Evolutionary conservation across 306 rosid genomes (phyloP).

Genomic region (Glycyrrhiza uralensis): DNA sequence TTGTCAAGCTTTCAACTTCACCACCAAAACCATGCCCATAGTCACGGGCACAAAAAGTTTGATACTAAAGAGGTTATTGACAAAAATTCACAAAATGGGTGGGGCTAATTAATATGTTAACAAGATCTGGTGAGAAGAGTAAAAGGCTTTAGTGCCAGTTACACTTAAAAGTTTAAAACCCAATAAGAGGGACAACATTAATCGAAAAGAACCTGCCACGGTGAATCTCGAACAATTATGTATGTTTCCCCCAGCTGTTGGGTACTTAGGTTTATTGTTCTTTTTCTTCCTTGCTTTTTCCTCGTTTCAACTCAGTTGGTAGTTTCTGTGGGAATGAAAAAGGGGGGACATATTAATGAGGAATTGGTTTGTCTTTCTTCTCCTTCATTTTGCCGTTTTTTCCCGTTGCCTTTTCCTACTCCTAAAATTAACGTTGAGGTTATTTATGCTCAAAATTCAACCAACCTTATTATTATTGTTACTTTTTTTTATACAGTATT

Average conservation of each 20-base stretch:
- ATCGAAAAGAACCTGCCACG: conserved; percentile 19
- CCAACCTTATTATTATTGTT: neutral
- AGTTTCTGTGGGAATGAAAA: neutral
- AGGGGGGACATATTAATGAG: neutral
- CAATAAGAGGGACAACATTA: conserved; percentile 34
- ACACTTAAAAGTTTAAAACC: conserved; percentile 33
- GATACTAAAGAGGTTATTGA: conserved; percentile 37
- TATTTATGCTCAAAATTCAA: neutral
- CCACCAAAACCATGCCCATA: conserved; percentile 15
- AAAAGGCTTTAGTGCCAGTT: conserved; percentile 12
- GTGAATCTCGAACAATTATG: conserved; percentile 35
- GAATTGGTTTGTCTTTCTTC: neutral
- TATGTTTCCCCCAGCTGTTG: no score
- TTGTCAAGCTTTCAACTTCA: conserved; percentile 31
- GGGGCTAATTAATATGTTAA: conserved; percentile 14
- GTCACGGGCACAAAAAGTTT: neutral
- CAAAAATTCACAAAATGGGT: conserved; percentile 32
- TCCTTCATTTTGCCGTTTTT: neutral
- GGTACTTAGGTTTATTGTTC: no score
- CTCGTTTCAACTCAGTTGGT: conserved; percentile 1
- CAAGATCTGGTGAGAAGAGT: conserved; percentile 29
- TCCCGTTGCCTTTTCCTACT: conserved; percentile 16
- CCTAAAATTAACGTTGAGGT: conserved; percentile 1
- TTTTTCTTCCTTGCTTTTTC: conserved; percentile 1
- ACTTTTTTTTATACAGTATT: neutral